phyloP scores from a whole-genome alignment of 768 basidiomycete species.

The button mushroom (Agaricus bisporus) region DNA sequence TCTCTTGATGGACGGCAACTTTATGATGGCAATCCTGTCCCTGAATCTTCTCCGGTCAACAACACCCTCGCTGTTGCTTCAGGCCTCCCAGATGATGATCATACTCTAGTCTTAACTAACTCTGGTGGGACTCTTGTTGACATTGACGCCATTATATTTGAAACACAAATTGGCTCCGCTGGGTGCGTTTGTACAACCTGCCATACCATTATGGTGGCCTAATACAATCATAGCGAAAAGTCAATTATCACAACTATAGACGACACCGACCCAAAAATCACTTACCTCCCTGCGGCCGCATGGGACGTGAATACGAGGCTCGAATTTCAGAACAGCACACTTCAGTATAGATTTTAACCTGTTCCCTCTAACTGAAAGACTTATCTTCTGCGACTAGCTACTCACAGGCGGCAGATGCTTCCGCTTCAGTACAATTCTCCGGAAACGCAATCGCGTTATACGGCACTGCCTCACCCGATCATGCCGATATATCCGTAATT shows the following conservation, averaged over 20 bases:
- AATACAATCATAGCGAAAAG: slow-evolving; percentile 15
- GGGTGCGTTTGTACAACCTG: slow-evolving; percentile 23
- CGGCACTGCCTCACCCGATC: slow-evolving; percentile 46
- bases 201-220: neutral
- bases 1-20: slow-evolving; percentile 35
- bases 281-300: slow-evolving; percentile 29
- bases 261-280: slow-evolving; percentile 32
- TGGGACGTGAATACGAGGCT: slow-evolving; percentile 29
- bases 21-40: slow-evolving; percentile 30
- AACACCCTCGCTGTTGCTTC: slow-evolving; percentile 35
- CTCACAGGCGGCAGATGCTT: slow-evolving; percentile 31
- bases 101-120: slow-evolving; percentile 42
- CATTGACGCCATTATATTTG: slow-evolving; percentile 42
- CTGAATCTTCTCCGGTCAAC: slow-evolving; percentile 23
- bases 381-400: slow-evolving; percentile 24
- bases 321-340: slow-evolving; percentile 29
- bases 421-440: slow-evolving; percentile 36
- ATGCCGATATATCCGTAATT: slow-evolving; percentile 38
- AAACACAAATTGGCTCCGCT: slow-evolving; percentile 29
- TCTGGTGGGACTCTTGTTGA: slow-evolving; percentile 39
- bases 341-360: slow-evolving; percentile 31
- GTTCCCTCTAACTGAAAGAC: neutral
- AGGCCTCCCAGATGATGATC: slow-evolving; percentile 36
- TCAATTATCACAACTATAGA: slow-evolving; percentile 29
- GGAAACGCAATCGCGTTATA: slow-evolving; percentile 52